Base-by-base conservation (phyloP, 2,329 filamentous ascomycete species). In the Sporothrix globosa region DNA sequence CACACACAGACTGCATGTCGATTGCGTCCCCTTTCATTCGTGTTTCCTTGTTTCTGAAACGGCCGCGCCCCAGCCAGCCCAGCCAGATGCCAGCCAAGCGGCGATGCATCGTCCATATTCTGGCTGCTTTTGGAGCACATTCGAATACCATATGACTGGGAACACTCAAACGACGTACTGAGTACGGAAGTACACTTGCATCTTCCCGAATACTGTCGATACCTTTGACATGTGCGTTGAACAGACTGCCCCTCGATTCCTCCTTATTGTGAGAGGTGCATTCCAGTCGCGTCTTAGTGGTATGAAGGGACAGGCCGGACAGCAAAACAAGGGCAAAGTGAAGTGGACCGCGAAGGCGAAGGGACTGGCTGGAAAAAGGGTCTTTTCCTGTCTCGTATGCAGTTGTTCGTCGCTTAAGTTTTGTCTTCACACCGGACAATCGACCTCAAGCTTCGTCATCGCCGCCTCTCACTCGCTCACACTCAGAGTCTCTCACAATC, bases 1-100 rank as follows among this genome's bases (percentile, higher is more conserved):
- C 58, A 21, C 34, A n/a, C 14, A 10, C 41, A 34, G 21, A 7
- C 66, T 46, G 52, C 30, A 24, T 39, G 48, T 54, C 50, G 50
- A 41, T 17, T 53, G 27, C 34, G 19, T 54, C 48, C 27, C 30
- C 54, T 53, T 67, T 67, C 48, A 53, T 54, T 53, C 50, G 50
- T 54, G 50, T 48, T 56, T 67, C 27, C 67, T 52, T 48, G 53
- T 60, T 69, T 69, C 67, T 69, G 67, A 69, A 69, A 69, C 67
- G 67, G 67, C 53, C 50, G 52, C 50, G 63, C 63, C 52, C 24
- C 50, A 44, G n/a, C n/a, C 44, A 50, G 24, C 14, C 61, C 46
- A 21, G 46, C 21, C 27, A 34, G 24, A 5, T 30, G 48, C 48
- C 14, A 50, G 34, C 9, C 41, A n/a, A 27, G 41, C 56, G n/a